Base-by-base conservation (phyloP, 2,329 filamentous ascomycete species). In the Hypoxylon sp. region DNA sequence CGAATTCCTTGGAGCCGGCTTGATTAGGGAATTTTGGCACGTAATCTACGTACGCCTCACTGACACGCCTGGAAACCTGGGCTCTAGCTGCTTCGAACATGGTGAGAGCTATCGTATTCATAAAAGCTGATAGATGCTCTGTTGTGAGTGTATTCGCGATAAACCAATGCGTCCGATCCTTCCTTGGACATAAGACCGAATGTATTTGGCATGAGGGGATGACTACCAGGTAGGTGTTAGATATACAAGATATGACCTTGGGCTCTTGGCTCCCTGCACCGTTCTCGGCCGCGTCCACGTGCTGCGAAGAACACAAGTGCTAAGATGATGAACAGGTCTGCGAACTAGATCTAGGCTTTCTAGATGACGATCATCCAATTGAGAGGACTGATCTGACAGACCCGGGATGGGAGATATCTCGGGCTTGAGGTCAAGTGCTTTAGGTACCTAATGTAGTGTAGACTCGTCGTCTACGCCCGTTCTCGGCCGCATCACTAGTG, bases 401-500 rank as follows among this genome's bases (percentile, higher is more conserved):
- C 43, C 30, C 37, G n/a, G 48, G 30, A 41, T 47, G 20, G 66
- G 68, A 68, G 64, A 69, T 71, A 70, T 71, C 64, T 68, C 70
- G 65, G 64, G 37, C 50, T 71, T 62, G 53, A 62, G 32, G 20
- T 32, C 44, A 34, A 59, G 32, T 30, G 44, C 30, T 47, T 32
- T 41, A 34, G 58, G 32, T 30, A 41, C 30, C 47, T 20, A 56
- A 17, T 19, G 41, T 30, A 55, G 34, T 43, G 41, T 30, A 55
- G 34, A 15, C 34, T 43, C 43, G 30, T 62, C 56, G 39, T 56
- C 32, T 49, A 48, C 28, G 17, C 63, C 65, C 68, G 70, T 71
- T 72, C 54, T 71, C 67, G 68, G 67, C 60, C 28, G 56, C 65
- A 47, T 59, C 47, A 65, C 59, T 68, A 66, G 59, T 56, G 63